These are phyloP conservation scores for Actinomortierella wolfii DNA, from an alignment of 371 early-diverging fungal species.

Conservation along the genomic window DNA sequence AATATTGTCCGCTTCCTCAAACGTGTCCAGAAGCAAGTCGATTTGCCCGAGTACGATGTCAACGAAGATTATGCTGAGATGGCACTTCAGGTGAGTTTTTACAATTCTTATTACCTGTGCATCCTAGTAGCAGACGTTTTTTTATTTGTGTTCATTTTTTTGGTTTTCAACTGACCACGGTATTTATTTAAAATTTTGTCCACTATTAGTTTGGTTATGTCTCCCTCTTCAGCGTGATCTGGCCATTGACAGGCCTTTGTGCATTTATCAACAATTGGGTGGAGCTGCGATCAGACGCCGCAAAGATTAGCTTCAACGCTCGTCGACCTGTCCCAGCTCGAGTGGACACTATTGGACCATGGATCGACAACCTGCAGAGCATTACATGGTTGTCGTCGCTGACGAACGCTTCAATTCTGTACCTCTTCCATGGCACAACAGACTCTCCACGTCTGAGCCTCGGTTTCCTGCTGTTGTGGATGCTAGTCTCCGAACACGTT, in stretches of 20 bases:
- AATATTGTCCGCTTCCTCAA: constrained; percentile 56
- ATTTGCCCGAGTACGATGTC: constrained; percentile 77
- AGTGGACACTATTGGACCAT: constrained; percentile 86
- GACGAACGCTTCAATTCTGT: constrained; percentile 75
- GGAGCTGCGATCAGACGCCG: constrained; percentile 87
- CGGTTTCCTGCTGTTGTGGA: constrained; percentile 22
- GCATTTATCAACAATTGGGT: constrained; percentile 87
- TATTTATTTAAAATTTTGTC: background rate
- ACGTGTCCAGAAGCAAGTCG: constrained; percentile 55
- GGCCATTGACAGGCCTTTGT: constrained; percentile 82
- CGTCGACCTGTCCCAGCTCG: constrained; percentile 79
- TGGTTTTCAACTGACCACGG: background rate
- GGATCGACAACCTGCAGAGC: constrained; percentile 71
- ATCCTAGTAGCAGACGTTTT: no score
- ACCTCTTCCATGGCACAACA: constrained; percentile 59
- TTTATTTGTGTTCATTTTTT: background rate
- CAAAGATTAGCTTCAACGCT: constrained; percentile 72
- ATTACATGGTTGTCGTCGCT: constrained; percentile 77
- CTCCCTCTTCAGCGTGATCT: constrained; percentile 82
- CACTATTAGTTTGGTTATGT: constrained; percentile 68
- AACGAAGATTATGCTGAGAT: constrained; percentile 92
- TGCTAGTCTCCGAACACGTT: constrained; percentile 37
- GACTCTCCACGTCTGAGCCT: constrained; percentile 25
- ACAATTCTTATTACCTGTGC: no score
- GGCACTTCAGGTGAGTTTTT: constrained; percentile 73